These are phyloP conservation scores for Nannizziopsis arthrosporioides DNA, from an alignment of 2,329 filamentous ascomycete species.

Conservation along the genomic window DNA sequence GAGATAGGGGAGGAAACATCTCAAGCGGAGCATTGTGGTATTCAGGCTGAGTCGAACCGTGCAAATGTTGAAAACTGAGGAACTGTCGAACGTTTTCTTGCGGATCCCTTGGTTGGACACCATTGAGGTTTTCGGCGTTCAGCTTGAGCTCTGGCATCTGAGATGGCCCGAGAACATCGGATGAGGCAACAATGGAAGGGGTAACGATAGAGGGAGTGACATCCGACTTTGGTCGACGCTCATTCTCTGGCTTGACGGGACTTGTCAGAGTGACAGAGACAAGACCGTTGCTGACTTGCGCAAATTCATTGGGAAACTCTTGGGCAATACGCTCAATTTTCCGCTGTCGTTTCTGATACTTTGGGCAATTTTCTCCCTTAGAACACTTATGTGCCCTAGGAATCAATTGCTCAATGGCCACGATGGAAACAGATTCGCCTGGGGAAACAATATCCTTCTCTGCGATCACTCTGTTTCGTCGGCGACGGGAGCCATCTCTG, in stretches of 20 bases:
- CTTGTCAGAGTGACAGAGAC: conserved; percentile 70
- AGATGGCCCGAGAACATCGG: conserved; percentile 70
- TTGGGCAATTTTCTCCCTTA: conserved; percentile 76
- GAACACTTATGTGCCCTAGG: conserved; percentile 78
- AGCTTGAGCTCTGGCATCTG: conserved; percentile 53
- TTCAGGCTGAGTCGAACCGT: conserved; percentile 45
- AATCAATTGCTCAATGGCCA: conserved; percentile 80
- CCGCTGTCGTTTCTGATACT: conserved; percentile 67
- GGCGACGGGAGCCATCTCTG: conserved; percentile 13
- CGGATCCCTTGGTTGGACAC: conserved; percentile 61
- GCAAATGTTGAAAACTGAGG: conserved; percentile 64
- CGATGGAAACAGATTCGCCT: conserved; percentile 76
- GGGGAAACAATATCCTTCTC: conserved; percentile 58
- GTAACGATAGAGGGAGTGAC: conserved; percentile 64
- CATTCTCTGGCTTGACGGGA: conserved; percentile 44
- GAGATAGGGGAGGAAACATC: conserved; percentile 34
- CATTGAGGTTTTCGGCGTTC: conserved; percentile 60
- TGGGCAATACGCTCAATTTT: conserved; percentile 63
- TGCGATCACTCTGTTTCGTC: conserved; percentile 15
- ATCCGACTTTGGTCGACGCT: conserved; percentile 59
- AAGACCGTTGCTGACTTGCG: conserved; percentile 35
- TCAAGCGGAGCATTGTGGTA: conserved; percentile 49
- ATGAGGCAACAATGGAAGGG: conserved; percentile 80
- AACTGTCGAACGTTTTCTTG: conserved; percentile 92
- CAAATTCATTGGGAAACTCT: conserved; percentile 61